These are phyloP conservation scores for Aspergillus neoniger DNA, from an alignment of 2,329 filamentous ascomycete species.

Conservation along the genomic window DNA sequence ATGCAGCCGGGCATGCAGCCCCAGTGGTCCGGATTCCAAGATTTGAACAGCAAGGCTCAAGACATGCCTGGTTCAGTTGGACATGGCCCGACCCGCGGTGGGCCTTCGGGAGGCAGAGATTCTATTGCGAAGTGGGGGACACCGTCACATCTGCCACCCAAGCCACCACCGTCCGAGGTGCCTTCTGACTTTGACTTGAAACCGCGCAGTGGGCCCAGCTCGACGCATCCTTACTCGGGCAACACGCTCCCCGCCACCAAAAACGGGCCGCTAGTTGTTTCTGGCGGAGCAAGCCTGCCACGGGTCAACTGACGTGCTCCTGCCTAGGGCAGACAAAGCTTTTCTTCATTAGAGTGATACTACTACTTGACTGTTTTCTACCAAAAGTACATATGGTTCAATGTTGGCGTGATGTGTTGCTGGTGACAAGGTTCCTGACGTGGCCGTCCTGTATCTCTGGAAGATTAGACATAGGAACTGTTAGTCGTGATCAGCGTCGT, in stretches of 20 bases:
- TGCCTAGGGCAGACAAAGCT: background rate
- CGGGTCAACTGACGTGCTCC: slow-evolving; percentile 28
- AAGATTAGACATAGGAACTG: background rate
- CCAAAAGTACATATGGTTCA: slow-evolving; percentile 7
- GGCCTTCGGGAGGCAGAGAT: slow-evolving; percentile 32
- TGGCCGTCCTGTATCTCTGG: background rate
- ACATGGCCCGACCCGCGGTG: slow-evolving; percentile 23
- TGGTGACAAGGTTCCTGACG: background rate
- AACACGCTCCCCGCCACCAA: slow-evolving; percentile 27
- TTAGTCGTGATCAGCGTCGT: too few species aligned
- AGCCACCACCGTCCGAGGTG: slow-evolving; percentile 52
- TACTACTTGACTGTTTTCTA: background rate
- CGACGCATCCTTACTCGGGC: slow-evolving; percentile 26
- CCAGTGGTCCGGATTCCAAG: slow-evolving; percentile 33
- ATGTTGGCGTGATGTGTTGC: background rate
- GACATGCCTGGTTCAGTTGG: slow-evolving; percentile 21
- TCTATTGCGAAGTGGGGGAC: slow-evolving; percentile 55
- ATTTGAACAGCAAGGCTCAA: slow-evolving; percentile 24
- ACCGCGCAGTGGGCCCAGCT: slow-evolving; percentile 28
- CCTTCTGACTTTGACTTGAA: slow-evolving; percentile 45
- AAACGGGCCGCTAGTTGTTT: slow-evolving; percentile 43
- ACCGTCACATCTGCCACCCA: slow-evolving; percentile 52
- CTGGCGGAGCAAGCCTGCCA: slow-evolving; percentile 33
- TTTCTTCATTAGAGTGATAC: background rate
- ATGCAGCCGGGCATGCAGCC: slow-evolving; percentile 27